These are phyloP conservation scores for Suillus discolor DNA, from an alignment of 768 basidiomycete genomes.

Conservation along the genomic window DNA sequence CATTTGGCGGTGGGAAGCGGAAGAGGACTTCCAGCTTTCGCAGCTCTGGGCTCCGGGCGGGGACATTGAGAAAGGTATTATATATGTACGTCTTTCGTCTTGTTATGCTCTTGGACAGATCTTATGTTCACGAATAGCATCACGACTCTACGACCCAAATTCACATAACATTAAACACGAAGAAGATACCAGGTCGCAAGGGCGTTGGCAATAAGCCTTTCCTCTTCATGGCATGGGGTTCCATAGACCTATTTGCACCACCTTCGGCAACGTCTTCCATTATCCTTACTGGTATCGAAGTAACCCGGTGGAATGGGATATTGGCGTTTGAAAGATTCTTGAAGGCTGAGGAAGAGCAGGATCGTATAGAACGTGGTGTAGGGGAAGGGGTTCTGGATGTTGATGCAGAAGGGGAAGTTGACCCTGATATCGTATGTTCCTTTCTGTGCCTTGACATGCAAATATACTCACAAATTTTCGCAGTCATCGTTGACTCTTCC, in stretches of 20 bases:
- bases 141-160: conserved; percentile 54
- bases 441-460: neutral
- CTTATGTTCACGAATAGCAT: conserved; percentile 39
- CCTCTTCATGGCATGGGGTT: conserved; percentile 57
- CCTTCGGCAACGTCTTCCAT: conserved; percentile 14
- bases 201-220: conserved; percentile 64
- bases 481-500: conserved; percentile 32
- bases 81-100: conserved; percentile 54
- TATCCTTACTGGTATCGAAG: conserved; percentile 23
- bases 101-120: neutral
- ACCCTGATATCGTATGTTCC: conserved; percentile 29
- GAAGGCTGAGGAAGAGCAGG: conserved; percentile 30
- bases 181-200: conserved; percentile 51
- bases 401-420: conserved; percentile 28
- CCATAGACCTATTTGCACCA: conserved; percentile 30
- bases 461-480: neutral
- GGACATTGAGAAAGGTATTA: conserved; percentile 48
- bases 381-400: conserved; percentile 21
- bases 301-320: conserved; percentile 32
- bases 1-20: conserved; percentile 69
- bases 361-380: conserved; percentile 21
- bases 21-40: conserved; percentile 63
- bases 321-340: conserved; percentile 30
- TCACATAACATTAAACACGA: conserved; percentile 65
- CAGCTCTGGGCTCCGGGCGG: conserved; percentile 57